These are phyloP conservation scores for Ceratocystis ficicola DNA, from an alignment of 2,329 filamentous ascomycete genomes.

Conservation along the genomic window DNA sequence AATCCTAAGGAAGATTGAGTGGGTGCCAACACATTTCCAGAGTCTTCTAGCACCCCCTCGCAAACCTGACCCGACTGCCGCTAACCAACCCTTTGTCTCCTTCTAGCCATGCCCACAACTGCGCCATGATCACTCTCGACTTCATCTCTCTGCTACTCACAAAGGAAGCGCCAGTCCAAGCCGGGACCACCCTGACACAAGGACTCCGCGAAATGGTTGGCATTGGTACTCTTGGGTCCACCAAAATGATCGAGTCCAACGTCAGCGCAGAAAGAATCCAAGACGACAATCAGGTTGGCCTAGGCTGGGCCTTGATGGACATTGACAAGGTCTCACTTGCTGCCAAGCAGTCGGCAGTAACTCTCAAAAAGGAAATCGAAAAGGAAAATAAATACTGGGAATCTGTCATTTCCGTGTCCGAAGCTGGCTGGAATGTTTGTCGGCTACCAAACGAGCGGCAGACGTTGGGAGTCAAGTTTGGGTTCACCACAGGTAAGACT, in stretches of 20 bases:
- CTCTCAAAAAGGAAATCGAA: constrained; percentile 63
- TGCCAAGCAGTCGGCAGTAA: constrained; percentile 56
- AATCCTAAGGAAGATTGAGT: constrained; percentile 48
- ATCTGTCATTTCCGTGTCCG: constrained; percentile 66
- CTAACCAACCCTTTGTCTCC: not conserved
- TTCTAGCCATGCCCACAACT: constrained; percentile 41
- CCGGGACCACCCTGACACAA: constrained; percentile 56
- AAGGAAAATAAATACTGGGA: constrained; percentile 83
- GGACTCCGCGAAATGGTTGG: constrained; percentile 58
- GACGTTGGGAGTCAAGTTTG: constrained; percentile 74
- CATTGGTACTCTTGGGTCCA: constrained; percentile 59
- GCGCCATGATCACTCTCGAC: constrained; percentile 60
- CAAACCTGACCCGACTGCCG: too few relatives aligned
- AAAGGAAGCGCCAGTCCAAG: constrained; percentile 63
- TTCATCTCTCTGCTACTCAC: constrained; percentile 72
- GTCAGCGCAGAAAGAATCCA: constrained; percentile 42
- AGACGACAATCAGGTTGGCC: constrained; percentile 45
- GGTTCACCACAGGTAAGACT: constrained; percentile 59
- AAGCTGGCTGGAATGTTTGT: constrained; percentile 77
- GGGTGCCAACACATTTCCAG: constrained; percentile 24
- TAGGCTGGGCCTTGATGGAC: constrained; percentile 67
- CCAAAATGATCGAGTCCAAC: constrained; percentile 50
- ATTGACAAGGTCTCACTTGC: constrained; percentile 63
- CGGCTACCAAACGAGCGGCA: constrained; percentile 60
- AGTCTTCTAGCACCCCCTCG: too few relatives aligned